Evolutionary conservation across 768 basidiomycete species (phyloP), one percentile per base, ranked within the genome.

Genomic region (Psilocybe azurescens): DNA sequence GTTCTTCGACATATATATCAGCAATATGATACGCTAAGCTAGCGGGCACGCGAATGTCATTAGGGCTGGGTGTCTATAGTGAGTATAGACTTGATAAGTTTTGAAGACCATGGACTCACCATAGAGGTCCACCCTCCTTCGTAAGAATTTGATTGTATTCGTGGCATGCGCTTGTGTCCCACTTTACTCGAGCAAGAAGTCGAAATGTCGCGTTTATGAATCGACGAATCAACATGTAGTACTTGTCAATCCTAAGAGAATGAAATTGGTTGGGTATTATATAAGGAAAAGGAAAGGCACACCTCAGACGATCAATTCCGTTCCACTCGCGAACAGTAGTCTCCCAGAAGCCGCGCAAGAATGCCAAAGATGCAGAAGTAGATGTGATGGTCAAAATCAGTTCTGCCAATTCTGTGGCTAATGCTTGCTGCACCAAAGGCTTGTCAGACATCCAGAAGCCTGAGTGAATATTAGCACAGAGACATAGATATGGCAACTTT

Each of bases 361-460:
- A 99, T 9, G 80, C 80, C 1, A 98, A 75, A 2, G 95, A 86
- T 46, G 86, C 77, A 24, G 79, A 61, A 2, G 81, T 77, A 60
- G 81, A 76, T 29, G 84, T 78, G 47, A 96, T 93, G 9, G 80
- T 83, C 52, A 98, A 77, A 5, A 95, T 70, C 41, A 98, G 79
- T 65, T 94, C 88, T 16, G 97, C 91, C 41, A 99, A 77, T 67
- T 95, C 93, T 14, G 83, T 80, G 0, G 97, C 94, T 14, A 99
- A 83, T 13, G 89, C 89, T 73, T 99, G 97, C 73, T 99, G 97
- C 8, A 98, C 92, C 8, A 96, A 83, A 3, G 96, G 96, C 72
- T 99, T 99, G 77, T 99, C 97, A 9, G 96, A 98, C 95, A 98
- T 98, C 96, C 97, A 99, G 77, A 95, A 99, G 73, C 97, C 96